These are phyloP conservation scores for Pseudogymnoascus sp. DNA, from an alignment of 2,329 filamentous ascomycete genomes.

Conservation along the genomic window DNA sequence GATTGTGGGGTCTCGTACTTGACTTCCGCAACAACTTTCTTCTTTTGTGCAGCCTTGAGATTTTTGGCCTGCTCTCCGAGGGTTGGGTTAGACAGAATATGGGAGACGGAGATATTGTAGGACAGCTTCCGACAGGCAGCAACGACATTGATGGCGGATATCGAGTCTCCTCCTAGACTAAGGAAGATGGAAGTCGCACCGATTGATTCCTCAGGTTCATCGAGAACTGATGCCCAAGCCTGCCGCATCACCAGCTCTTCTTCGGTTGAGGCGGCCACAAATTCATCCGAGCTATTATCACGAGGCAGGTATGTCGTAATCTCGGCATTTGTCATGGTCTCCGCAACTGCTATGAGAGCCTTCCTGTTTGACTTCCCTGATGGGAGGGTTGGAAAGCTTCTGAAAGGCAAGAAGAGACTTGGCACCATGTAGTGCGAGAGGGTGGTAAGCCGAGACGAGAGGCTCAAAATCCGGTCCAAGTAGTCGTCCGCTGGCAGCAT, in stretches of 20 bases:
- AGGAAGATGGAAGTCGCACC: constrained; percentile 30
- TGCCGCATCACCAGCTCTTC: constrained; percentile 21
- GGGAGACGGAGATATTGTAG: background rate
- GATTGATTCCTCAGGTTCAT: constrained; percentile 26
- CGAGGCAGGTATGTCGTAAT: background rate
- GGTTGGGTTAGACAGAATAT: background rate
- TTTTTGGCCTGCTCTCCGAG: constrained; percentile 7
- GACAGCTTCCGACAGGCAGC: background rate
- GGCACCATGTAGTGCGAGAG: background rate
- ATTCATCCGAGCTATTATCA: background rate
- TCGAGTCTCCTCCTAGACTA: constrained; percentile 37
- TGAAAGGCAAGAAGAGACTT: background rate
- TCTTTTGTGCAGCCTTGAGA: background rate
- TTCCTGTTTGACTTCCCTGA: constrained; percentile 3
- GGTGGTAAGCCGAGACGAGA: background rate
- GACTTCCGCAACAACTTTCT: background rate
- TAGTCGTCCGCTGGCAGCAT: constrained; percentile 1
- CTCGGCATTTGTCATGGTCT: background rate
- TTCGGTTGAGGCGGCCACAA: constrained; percentile 13
- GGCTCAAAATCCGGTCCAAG: background rate
- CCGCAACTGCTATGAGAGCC: background rate
- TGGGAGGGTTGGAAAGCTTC: background rate
- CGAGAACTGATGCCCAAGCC: constrained; percentile 36
- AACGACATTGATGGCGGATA: constrained; percentile 30
- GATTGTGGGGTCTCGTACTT: background rate